Conservation (phyloP, 495 filamentous ascomycete species). For the Lophium mytilinum region DNA sequence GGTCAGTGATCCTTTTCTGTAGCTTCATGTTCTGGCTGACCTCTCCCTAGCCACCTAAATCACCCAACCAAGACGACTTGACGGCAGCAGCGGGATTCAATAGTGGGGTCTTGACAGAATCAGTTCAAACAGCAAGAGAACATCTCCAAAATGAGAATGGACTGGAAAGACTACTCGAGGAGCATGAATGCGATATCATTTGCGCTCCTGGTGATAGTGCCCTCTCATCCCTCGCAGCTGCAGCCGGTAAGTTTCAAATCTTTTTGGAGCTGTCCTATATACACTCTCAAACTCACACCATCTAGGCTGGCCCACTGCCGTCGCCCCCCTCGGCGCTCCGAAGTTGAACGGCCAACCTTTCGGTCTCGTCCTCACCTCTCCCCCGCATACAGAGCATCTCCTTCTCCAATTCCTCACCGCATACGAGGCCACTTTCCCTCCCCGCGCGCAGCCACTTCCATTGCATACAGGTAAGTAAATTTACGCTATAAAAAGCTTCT, state of each 20-base stretch:
- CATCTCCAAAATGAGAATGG: conserved; percentile 17
- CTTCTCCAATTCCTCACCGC: conserved; percentile 27
- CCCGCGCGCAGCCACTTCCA: conserved; percentile 18
- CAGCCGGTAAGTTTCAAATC: conserved; percentile 9
- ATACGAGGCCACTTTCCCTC: conserved; percentile 26
- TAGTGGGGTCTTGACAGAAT: conserved; percentile 1
- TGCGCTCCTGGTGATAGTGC: conserved; percentile 22
- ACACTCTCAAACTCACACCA: background rate
- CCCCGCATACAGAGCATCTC: conserved; percentile 15
- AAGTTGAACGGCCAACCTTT: conserved; percentile 27
- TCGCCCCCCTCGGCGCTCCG: conserved; percentile 20
- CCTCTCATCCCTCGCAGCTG: conserved; percentile 21
- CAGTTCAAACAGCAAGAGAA: conserved; percentile 6
- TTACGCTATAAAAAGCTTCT: no score
- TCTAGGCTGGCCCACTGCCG: conserved; percentile 26
- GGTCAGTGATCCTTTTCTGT: conserved; percentile 1
- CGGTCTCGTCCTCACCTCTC: conserved; percentile 21
- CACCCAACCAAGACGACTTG: conserved; percentile 22
- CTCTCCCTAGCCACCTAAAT: conserved; percentile 2
- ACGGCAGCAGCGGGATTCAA: conserved; percentile 15
- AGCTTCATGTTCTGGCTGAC: background rate
- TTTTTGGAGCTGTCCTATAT: background rate
- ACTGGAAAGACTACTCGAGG: conserved; percentile 20
- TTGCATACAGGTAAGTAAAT: background rate
- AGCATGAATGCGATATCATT: conserved; percentile 22